Conservation (phyloP, 176 grass and related monocot species). For the Areca catechu region DNA sequence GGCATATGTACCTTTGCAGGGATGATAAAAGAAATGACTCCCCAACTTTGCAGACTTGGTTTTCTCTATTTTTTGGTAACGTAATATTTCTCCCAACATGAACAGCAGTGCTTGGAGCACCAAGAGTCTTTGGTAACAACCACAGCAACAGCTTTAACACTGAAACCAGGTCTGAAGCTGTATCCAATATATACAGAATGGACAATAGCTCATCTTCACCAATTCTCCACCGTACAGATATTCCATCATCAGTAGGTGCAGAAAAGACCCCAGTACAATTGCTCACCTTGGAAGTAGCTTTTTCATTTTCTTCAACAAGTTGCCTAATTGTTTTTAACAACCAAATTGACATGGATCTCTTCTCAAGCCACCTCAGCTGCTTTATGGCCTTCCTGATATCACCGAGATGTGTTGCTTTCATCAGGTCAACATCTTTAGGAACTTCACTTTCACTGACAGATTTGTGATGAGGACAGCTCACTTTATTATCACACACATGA, state of each 20-base stretch:
- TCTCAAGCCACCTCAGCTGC: constrained; percentile 84
- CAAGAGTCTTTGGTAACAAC: constrained; percentile 67
- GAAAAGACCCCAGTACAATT: constrained; percentile 45
- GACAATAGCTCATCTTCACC: constrained; percentile 83
- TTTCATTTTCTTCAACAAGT: constrained; percentile 87
- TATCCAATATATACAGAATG: constrained; percentile 86
- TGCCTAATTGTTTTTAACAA: constrained; percentile 72
- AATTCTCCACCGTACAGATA: constrained; percentile 50
- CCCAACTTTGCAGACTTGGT: constrained; percentile 72
- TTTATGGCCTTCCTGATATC: constrained; percentile 76
- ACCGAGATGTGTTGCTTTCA: constrained; percentile 32
- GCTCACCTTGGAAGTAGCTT: constrained; percentile 47
- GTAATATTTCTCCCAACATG: constrained; percentile 50
- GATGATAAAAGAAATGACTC: constrained; percentile 92
- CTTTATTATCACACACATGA: constrained; percentile 93
- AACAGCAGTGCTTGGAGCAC: constrained; percentile 31
- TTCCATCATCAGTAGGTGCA: constrained; percentile 42
- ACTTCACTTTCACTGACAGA: constrained; percentile 46
- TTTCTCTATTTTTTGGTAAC: constrained; percentile 68
- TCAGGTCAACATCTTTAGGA: constrained; percentile 54
- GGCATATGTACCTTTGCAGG: constrained; percentile 41
- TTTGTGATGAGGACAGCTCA: constrained; percentile 82
- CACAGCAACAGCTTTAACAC: constrained; percentile 65
- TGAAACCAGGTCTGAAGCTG: constrained; percentile 81
- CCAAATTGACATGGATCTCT: constrained; percentile 81